These are phyloP conservation scores for Coriolopsis trogii DNA, from an alignment of 1,284 basidiomycete species.

Conservation along the genomic window DNA sequence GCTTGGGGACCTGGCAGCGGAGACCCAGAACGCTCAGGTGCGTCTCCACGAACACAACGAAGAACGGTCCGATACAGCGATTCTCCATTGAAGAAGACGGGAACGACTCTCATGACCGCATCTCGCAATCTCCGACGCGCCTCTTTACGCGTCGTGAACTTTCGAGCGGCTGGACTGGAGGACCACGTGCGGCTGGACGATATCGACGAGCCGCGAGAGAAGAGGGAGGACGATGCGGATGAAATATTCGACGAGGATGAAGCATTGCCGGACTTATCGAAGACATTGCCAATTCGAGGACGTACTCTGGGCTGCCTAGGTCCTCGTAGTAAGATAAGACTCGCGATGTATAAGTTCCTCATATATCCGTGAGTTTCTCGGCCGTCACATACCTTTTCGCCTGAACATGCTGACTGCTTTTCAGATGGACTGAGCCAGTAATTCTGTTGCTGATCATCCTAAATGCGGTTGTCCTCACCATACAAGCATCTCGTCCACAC, in stretches of 20 bases:
- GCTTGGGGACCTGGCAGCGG: conserved; percentile 32
- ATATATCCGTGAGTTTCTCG: conserved; percentile 59
- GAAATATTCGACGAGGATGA: conserved; percentile 34
- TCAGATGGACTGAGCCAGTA: conserved; percentile 85
- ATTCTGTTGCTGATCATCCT: conserved; percentile 86
- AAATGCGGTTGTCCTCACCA: conserved; percentile 83
- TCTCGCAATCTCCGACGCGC: conserved; percentile 66
- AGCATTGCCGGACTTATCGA: conserved; percentile 48
- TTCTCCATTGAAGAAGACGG: conserved; percentile 56
- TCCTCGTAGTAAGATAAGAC: conserved; percentile 65
- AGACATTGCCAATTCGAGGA: conserved; percentile 67
- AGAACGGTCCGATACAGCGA: conserved; percentile 53
- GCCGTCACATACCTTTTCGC: background rate
- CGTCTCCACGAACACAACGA: conserved; percentile 43
- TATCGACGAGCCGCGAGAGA: conserved; percentile 37
- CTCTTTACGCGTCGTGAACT: conserved; percentile 83
- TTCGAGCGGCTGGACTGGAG: conserved; percentile 66
- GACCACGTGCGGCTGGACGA: conserved; percentile 60
- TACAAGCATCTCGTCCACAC: conserved; percentile 70
- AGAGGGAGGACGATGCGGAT: conserved; percentile 36
- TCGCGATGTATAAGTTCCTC: conserved; percentile 68
- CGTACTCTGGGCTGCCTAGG: conserved; percentile 81
- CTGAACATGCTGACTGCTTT: conserved; percentile 4
- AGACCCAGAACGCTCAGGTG: conserved; percentile 36
- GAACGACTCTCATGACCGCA: conserved; percentile 58